phyloP scores from a whole-genome alignment of 108 stramenopile genomes.

The Nitzschia sp. region DNA sequence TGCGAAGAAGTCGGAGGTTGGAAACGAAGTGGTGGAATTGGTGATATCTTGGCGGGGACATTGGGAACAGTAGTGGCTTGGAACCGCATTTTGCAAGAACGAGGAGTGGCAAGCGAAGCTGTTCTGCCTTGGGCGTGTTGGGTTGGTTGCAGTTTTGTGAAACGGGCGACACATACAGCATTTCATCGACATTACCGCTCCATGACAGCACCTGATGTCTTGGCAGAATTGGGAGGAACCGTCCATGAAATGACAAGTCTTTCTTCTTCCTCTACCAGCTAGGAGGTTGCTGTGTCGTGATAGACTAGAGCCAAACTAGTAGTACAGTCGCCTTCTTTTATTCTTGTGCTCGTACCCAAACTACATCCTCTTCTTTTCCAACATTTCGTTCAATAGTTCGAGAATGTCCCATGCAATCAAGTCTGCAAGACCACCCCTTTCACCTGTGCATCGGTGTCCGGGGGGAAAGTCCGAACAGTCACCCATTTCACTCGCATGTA shows the following conservation, averaged over 20 bases:
- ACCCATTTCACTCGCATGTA: background rate
- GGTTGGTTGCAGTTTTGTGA: constrained; percentile 75
- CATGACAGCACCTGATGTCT: constrained; percentile 88
- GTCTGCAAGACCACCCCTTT: constrained; percentile 10
- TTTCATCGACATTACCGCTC: constrained; percentile 67
- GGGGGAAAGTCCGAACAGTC: background rate
- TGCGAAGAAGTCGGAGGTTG: constrained; percentile 81
- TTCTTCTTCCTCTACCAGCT: background rate
- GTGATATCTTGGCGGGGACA: constrained; percentile 91
- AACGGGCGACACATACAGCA: constrained; percentile 68
- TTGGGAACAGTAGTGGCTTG: constrained; percentile 77
- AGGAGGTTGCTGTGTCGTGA: too few species aligned
- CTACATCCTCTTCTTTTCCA: too few species aligned
- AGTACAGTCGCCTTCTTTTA: too few species aligned
- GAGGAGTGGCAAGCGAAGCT: constrained; percentile 12
- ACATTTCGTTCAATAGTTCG: background rate
- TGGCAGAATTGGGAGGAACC: constrained; percentile 62
- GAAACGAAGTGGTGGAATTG: constrained; percentile 96
- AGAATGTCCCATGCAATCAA: constrained; percentile 15
- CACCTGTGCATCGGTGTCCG: constrained; percentile 9
- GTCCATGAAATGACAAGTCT: constrained; percentile 53
- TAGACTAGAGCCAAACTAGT: background rate
- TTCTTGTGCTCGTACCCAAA: too few species aligned
- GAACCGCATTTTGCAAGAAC: constrained; percentile 54
- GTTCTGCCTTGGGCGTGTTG: constrained; percentile 61